Conservation (phyloP, 768 basidiomycete genomes). For the Suillus sp. region DNA sequence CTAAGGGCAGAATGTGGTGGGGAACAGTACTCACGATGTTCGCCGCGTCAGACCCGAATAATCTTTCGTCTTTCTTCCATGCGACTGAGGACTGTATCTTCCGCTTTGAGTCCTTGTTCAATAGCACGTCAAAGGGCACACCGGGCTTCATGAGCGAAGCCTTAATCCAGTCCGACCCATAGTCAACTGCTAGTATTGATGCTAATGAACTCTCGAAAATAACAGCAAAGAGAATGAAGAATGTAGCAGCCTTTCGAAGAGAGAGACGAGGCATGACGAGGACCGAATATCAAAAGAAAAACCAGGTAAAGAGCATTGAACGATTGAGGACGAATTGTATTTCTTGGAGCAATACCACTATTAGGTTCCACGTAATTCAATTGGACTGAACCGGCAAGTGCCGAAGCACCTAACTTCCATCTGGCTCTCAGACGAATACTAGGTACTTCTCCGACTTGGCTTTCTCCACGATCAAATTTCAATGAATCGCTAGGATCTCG, state of each 20-base stretch:
- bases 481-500: no score
- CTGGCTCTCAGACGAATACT: no score
- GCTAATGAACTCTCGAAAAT: constrained; percentile 48
- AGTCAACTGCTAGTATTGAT: constrained; percentile 94
- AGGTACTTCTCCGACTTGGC: no score
- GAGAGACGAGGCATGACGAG: constrained; percentile 26
- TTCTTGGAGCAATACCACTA: background rate
- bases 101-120: constrained; percentile 96
- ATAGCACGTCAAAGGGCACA: constrained; percentile 90
- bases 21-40: constrained; percentile 65
- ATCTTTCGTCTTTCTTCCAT: constrained; percentile 88
- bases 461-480: no score
- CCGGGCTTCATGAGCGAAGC: constrained; percentile 95
- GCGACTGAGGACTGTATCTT: constrained; percentile 90
- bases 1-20: background rate
- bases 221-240: constrained; percentile 26
- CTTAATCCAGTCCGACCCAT: constrained; percentile 97
- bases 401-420: background rate
- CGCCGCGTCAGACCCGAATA: constrained; percentile 89
- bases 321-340: background rate
- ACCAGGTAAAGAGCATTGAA: constrained; percentile 1
- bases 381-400: background rate
- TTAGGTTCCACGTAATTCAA: constrained; percentile 1
- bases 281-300: background rate
- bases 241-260: constrained; percentile 29